Evolutionary conservation across 495 filamentous ascomycete species (phyloP).

Genomic region (Hyaloscypha finlandica): DNA sequence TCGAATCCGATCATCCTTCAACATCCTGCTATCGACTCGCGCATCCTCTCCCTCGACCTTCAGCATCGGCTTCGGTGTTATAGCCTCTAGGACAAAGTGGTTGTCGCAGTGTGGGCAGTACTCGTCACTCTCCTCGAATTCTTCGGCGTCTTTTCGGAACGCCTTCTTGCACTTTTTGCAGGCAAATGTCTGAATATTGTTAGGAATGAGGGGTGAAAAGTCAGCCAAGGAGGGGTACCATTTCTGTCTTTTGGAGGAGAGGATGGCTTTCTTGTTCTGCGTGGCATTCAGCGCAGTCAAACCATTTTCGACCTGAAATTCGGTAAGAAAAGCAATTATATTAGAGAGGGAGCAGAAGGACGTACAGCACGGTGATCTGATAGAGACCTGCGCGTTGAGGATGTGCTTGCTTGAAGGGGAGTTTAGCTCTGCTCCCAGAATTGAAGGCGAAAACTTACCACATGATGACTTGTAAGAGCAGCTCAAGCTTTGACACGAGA

Average conservation of each 20-base stretch:
- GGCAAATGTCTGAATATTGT: slow-evolving; percentile 56
- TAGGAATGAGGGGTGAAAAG: neutral
- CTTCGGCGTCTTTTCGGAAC: slow-evolving; percentile 88
- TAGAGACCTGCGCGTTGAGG: slow-evolving; percentile 95
- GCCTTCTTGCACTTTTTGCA: slow-evolving; percentile 99
- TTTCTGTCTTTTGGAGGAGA: slow-evolving; percentile 76
- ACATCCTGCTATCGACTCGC: slow-evolving; percentile 81
- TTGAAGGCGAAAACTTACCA: slow-evolving; percentile 15
- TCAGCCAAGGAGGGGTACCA: slow-evolving; percentile 52
- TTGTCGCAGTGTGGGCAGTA: slow-evolving; percentile 99
- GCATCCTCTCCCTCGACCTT: slow-evolving; percentile 89
- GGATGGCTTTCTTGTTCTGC: slow-evolving; percentile 73
- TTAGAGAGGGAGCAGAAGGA: slow-evolving; percentile 16
- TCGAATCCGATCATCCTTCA: slow-evolving; percentile 87
- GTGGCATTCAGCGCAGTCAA: slow-evolving; percentile 97
- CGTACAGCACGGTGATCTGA: slow-evolving; percentile 93
- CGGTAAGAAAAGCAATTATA: slow-evolving; percentile 1
- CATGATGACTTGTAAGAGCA: slow-evolving; percentile 11
- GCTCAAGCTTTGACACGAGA: neutral
- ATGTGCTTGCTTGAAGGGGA: slow-evolving; percentile 75
- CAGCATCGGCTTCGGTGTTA: slow-evolving; percentile 75
- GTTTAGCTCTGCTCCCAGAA: neutral
- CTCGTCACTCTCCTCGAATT: slow-evolving; percentile 97
- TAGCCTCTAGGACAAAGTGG: slow-evolving; percentile 89
- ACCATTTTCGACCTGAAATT: slow-evolving; percentile 84